phyloP scores from a whole-genome alignment of 1,284 basidiomycete genomes.

The Sanghuangporus sanghuang region DNA sequence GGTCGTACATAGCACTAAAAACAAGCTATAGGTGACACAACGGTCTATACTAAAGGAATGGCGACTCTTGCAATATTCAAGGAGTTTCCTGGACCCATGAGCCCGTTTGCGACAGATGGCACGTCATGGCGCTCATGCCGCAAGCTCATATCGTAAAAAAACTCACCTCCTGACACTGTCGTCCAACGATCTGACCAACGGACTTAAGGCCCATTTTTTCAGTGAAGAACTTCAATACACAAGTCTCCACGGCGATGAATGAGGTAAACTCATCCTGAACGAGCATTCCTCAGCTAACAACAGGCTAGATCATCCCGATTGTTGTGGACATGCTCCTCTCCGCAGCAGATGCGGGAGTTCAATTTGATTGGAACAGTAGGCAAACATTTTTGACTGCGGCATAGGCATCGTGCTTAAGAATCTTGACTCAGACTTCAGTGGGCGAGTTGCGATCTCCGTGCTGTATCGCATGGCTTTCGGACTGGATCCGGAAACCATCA shows the following conservation, averaged over 20 bases:
- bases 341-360: slow-evolving; percentile 11
- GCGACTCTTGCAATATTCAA: slow-evolving; percentile 18
- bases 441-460: slow-evolving; percentile 19
- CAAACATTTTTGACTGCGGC: background rate
- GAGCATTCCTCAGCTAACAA: background rate
- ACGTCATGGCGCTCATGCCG: slow-evolving; percentile 20
- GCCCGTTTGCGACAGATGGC: slow-evolving; percentile 21
- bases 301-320: slow-evolving; percentile 17
- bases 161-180: background rate
- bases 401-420: no score
- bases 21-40: slow-evolving; percentile 16
- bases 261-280: slow-evolving; percentile 13
- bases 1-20: background rate
- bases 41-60: slow-evolving; percentile 18
- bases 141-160: slow-evolving; percentile 20
- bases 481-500: slow-evolving; percentile 6
- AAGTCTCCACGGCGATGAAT: slow-evolving; percentile 21
- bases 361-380: slow-evolving; percentile 22
- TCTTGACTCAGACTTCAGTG: slow-evolving; percentile 18
- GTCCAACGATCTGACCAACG: background rate
- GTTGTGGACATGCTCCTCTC: slow-evolving; percentile 9
- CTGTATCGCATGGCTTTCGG: slow-evolving; percentile 21
- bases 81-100: slow-evolving; percentile 22
- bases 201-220: slow-evolving; percentile 18
- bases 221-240: slow-evolving; percentile 18